Evolutionary conservation across 768 basidiomycete species (phyloP).

Genomic region (Trametes cubensis): DNA sequence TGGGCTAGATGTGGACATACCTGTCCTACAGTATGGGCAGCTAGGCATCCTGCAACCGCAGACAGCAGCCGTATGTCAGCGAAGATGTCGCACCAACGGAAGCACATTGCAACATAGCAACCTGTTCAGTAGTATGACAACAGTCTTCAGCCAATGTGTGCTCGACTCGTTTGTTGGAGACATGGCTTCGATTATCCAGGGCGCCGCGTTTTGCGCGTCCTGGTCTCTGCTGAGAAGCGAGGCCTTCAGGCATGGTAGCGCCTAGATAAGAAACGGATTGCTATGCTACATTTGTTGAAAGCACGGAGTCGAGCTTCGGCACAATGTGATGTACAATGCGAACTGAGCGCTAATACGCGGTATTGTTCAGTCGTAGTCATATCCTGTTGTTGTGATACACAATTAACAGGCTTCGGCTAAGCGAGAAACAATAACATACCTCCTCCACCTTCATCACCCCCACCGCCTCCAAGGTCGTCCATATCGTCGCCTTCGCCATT

Average conservation of each 20-base stretch:
- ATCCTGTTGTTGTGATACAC: constrained; percentile 18
- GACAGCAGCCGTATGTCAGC: too few relatives aligned
- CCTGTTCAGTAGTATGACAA: too few relatives aligned
- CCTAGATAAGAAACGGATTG: neutral
- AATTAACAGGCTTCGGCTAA: neutral
- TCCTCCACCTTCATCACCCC: constrained; percentile 64
- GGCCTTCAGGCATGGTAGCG: neutral
- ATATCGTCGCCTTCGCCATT: constrained; percentile 83
- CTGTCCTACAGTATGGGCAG: too few relatives aligned
- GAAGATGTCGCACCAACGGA: too few relatives aligned
- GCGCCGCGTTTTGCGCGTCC: too few relatives aligned
- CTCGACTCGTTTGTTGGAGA: too few relatives aligned
- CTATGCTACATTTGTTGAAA: neutral
- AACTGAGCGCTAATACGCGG: neutral
- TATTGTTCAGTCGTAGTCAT: constrained; percentile 29
- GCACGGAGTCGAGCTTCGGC: neutral
- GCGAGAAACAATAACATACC: constrained; percentile 35
- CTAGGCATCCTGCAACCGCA: too few relatives aligned
- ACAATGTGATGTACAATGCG: neutral
- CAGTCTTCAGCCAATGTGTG: too few relatives aligned
- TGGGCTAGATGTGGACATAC: too few relatives aligned
- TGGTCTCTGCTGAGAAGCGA: neutral
- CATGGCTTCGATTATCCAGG: too few relatives aligned
- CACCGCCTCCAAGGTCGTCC: constrained; percentile 76
- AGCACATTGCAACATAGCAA: too few relatives aligned